Base-by-base conservation (phyloP, 163 green algal genomes). In the Scenedesmus sp. region DNA sequence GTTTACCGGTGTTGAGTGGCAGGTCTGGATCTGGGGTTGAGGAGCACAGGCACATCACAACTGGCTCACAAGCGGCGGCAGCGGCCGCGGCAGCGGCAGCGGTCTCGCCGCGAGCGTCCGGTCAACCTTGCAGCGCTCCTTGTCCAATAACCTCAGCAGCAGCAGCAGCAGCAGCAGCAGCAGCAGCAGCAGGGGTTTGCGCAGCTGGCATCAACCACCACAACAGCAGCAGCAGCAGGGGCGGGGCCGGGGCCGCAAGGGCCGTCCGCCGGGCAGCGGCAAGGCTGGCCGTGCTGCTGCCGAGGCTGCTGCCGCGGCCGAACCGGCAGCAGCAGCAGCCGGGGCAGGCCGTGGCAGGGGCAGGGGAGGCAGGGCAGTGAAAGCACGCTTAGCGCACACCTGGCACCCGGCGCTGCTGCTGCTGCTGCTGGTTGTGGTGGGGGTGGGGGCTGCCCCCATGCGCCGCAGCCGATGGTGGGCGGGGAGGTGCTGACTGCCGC, bases 141-240 rank as follows among this genome's bases (percentile, higher is more conserved):
- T 76, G 18, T 76, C 65, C 0, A 76, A 76, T 30, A 76, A 13
- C 49, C 56, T 22, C 65, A 76, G 65, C 65, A 76, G 65, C 65
- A 76, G 65, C 65, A 40, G 65, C 65, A 76, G 65, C 61, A 37
- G 61, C 61, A 76, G 61, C 65, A 72, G 59, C 59, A 72, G 59
- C 59, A 72, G 59, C 59, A 72, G 59, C 20, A 40, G 65, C 65
- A 40, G 30, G 65, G 30, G 7, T 76, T 40, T 76, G 37, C 20
- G 7, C 65, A 40, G 0, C 65, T 40, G 65, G 65, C 30, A 22
- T 40, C 1, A 20, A 12, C 49, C 13, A 13, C 49, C 9, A 12
- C 61, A 76, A 16, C 30, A 37, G 61, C 49, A 56, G 49, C 65
- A 76, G 65, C 65, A 76, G 65, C 65, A 76, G 65, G 30, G 65